Base-by-base conservation (phyloP, 2,329 filamentous ascomycete genomes). In the Madurella mycetomatis region DNA sequence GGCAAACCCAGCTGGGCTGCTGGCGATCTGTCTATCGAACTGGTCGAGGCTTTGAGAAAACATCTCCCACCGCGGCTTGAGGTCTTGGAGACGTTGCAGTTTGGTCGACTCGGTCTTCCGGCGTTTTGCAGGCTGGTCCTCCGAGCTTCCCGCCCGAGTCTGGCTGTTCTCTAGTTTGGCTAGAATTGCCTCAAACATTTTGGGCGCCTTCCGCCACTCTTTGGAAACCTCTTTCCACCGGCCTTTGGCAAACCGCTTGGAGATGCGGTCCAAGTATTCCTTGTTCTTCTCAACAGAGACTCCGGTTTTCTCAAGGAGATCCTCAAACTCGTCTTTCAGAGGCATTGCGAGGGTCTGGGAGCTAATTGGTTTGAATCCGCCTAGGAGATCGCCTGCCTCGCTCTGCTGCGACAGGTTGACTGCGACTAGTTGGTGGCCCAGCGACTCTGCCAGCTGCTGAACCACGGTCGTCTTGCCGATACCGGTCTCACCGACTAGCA, bases 341-440 rank as follows among this genome's bases (percentile, higher is more conserved):
- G 94, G 92, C 39, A 96, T 82, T 0, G 94, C 88, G 53, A 97
- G 78, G 57, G 85, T 95, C 61, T 92, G 85, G 41, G 94, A 83
- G 67, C 92, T 96, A 55, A 99, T 87, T 0, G 94, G 94, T 69
- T 99, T 99, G 75, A 95, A 97, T 0, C 94, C 94, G 64, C 94
- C 95, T 0, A 99, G 77, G 12, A 99, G 75, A 73, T 99, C 94
- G n/a, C 92, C 89, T 41, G 88, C 92, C 71, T 99, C 95, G 66
- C 92, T 97, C 69, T 99, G 95, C 68, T 99, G 95, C 0, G 94
- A 99, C 67, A 99, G 71, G 67, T 99, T 99, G 66, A 99, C 91
- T 2, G 92, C 90, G 0, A 91, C 88, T 12, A 99, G 80, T 64
- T 90, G 95, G 66, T 91, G 88, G 1, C 92, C 90, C 30, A 96